Evolutionary conservation across 2,329 filamentous ascomycete genomes (phyloP).

Genomic region (Chaetomium sp.): DNA sequence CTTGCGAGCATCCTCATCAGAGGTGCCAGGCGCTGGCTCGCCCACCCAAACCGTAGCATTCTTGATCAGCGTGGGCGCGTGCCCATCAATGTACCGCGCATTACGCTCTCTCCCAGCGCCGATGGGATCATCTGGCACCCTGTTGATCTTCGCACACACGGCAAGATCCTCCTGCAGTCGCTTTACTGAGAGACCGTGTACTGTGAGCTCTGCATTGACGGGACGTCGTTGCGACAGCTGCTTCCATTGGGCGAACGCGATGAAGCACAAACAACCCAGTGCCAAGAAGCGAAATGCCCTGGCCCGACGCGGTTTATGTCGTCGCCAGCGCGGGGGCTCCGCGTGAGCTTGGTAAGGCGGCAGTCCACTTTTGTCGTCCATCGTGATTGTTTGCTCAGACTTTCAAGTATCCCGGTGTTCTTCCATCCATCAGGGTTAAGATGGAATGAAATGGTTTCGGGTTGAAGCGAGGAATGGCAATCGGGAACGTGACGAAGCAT

Average conservation of each 20-base stretch:
- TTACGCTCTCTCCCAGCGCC: slow-evolving; percentile 52
- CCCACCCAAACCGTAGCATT: slow-evolving; percentile 63
- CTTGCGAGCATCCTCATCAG: slow-evolving; percentile 45
- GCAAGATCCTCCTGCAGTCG: slow-evolving; percentile 49
- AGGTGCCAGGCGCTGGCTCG: slow-evolving; percentile 49
- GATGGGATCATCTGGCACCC: slow-evolving; percentile 48
- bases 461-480: neutral
- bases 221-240: slow-evolving; percentile 26
- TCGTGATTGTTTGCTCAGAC: neutral
- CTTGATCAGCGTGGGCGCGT: slow-evolving; percentile 54
- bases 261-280: slow-evolving; percentile 44
- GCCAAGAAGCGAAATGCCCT: slow-evolving; percentile 38
- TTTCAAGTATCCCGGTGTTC: neutral
- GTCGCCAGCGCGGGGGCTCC: slow-evolving; percentile 24
- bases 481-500: neutral
- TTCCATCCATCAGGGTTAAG: neutral
- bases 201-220: slow-evolving; percentile 19
- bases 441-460: neutral
- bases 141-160: slow-evolving; percentile 49
- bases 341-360: slow-evolving; percentile 39
- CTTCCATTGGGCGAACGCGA: slow-evolving; percentile 39
- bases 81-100: slow-evolving; percentile 53
- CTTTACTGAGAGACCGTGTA: slow-evolving; percentile 41
- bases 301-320: slow-evolving; percentile 35
- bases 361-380: slow-evolving; percentile 37